Conservation (phyloP, 306 rosid genomes). For the Quercus cerris region DNA sequence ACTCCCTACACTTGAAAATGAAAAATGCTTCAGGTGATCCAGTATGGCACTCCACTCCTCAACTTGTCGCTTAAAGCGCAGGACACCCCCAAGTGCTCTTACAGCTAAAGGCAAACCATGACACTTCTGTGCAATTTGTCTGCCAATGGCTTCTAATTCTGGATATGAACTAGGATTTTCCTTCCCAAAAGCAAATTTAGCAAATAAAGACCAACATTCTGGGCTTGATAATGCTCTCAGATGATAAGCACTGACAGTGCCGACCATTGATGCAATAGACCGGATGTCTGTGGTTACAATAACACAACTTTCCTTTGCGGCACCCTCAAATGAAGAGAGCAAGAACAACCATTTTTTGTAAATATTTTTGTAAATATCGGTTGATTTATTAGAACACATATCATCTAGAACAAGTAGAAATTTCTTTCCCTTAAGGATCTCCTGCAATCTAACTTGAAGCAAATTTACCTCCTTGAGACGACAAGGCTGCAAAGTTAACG, state of each 20-base stretch:
- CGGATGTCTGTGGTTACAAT: slow-evolving; percentile 12
- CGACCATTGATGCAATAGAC: neutral
- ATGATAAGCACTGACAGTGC: neutral
- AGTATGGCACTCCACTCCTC: too few relatives aligned
- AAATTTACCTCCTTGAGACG: too few relatives aligned
- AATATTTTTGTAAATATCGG: too few relatives aligned
- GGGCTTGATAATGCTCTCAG: neutral
- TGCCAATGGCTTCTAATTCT: slow-evolving; percentile 7
- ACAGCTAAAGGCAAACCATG: slow-evolving; percentile 19
- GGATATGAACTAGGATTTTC: neutral
- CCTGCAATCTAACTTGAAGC: neutral
- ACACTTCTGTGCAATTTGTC: slow-evolving; percentile 9
- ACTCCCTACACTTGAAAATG: too few relatives aligned
- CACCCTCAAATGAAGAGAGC: neutral
- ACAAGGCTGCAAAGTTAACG: neutral
- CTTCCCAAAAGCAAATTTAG: neutral
- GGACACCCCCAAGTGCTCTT: slow-evolving; percentile 13
- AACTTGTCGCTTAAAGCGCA: neutral
- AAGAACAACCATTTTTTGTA: too few relatives aligned
- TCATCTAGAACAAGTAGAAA: slow-evolving; percentile 19
- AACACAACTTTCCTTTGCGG: neutral
- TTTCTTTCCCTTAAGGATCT: neutral
- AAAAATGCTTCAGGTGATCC: too few relatives aligned
- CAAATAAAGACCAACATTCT: slow-evolving; percentile 18
- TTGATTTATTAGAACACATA: neutral